Evolutionary conservation across 192 early-diverging fungal species (phyloP).

Genomic region (Coemansia sp.): DNA sequence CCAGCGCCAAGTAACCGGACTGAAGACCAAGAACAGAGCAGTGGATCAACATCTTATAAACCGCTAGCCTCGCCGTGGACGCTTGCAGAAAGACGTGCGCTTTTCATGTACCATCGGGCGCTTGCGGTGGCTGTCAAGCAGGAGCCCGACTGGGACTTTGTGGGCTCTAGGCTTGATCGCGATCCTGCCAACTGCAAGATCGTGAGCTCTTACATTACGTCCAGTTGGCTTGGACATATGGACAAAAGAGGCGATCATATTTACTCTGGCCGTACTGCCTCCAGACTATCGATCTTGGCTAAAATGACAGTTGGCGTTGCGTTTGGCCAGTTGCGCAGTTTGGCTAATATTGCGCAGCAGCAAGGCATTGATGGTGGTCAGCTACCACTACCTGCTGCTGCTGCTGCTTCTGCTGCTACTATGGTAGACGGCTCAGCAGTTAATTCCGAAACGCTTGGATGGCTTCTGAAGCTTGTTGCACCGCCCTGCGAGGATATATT

Average conservation of each 20-base stretch:
- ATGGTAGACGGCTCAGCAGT: not conserved
- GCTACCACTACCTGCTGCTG: too few species aligned
- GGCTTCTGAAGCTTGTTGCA: not conserved
- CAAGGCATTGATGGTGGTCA: not conserved
- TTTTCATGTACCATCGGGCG: conserved; percentile 16
- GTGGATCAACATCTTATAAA: not conserved
- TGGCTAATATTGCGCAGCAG: not conserved
- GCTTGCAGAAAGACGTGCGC: conserved; percentile 23
- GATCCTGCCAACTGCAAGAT: conserved; percentile 15
- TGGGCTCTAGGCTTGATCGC: conserved; percentile 10
- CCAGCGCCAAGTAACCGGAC: not conserved
- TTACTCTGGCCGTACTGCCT: not conserved
- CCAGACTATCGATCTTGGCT: not conserved
- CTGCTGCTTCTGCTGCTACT: not conserved
- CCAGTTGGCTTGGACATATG: conserved; percentile 4
- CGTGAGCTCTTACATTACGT: conserved; percentile 6
- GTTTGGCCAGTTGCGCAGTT: not conserved
- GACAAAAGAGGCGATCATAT: not conserved
- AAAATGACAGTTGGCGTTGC: not conserved
- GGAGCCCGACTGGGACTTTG: conserved; percentile 14
- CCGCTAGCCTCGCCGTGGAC: conserved; percentile 13
- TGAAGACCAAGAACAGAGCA: not conserved
- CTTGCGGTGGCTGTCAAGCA: not conserved
- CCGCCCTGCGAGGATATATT: not conserved
- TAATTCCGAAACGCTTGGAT: not conserved